These are phyloP conservation scores for Metschnikowia chrysomelidarum DNA, from an alignment of 805 yeast species.

Conservation along the genomic window DNA sequence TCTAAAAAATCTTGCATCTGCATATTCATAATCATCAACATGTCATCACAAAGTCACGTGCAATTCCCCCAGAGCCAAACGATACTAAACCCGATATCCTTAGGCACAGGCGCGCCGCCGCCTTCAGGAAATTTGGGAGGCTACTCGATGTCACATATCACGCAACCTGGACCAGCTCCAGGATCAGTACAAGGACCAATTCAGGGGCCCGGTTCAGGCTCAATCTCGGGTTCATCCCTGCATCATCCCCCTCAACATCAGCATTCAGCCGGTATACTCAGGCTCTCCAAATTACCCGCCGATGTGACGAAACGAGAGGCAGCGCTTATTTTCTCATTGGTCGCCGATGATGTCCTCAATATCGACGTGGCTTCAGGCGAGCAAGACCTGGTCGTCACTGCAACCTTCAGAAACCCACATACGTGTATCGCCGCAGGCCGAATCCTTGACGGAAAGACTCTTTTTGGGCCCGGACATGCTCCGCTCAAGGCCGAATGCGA, in stretches of 20 bases:
- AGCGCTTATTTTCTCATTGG: conserved; percentile 62
- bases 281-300: conserved; percentile 54
- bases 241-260: conserved; percentile 1
- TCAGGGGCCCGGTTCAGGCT: no score
- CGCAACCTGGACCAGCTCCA: conserved; percentile 8
- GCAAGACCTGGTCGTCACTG: conserved; percentile 33
- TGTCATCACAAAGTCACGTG: conserved; percentile 16
- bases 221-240: conserved; percentile 3
- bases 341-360: conserved; percentile 54
- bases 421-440: conserved; percentile 42
- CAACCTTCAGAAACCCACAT: conserved; percentile 35
- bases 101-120: conserved; percentile 8
- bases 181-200: no score
- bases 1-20: neutral
- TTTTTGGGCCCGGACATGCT: conserved; percentile 36
- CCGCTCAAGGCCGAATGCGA: conserved; percentile 40
- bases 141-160: conserved; percentile 5
- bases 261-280: conserved; percentile 12
- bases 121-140: conserved; percentile 5
- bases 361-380: conserved; percentile 37
- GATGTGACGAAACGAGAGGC: conserved; percentile 70
- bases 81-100: conserved; percentile 12
- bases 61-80: conserved; percentile 14
- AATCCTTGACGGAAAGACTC: conserved; percentile 38
- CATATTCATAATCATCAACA: conserved; percentile 8